phyloP scores from a whole-genome alignment of 495 filamentous ascomycete genomes.

The Cercophora sp. region DNA sequence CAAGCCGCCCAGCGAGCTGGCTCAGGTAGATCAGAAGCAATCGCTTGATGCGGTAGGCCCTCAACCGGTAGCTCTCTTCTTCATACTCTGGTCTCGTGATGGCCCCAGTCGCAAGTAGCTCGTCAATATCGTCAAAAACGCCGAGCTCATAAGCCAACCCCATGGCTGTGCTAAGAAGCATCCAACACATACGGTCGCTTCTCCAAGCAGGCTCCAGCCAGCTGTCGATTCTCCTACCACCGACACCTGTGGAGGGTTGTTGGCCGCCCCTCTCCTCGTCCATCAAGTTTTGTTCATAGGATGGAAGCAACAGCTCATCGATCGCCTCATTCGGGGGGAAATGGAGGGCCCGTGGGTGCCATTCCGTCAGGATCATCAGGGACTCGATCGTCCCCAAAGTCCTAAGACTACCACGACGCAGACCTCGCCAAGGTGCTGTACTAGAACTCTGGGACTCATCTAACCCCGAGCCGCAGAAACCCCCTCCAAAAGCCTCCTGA shows the following conservation, averaged over 20 bases:
- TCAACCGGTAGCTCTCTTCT: constrained; percentile 68
- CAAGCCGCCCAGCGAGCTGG: constrained; percentile 85
- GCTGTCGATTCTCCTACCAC: constrained; percentile 75
- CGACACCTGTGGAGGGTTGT: constrained; percentile 46
- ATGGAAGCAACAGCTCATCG: constrained; percentile 55
- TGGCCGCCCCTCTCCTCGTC: constrained; percentile 47
- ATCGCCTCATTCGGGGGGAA: constrained; percentile 83
- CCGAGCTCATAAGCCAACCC: constrained; percentile 89
- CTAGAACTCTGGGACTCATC: constrained; percentile 61
- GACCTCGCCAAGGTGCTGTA: constrained; percentile 54
- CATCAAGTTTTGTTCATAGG: constrained; percentile 43
- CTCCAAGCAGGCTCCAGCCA: constrained; percentile 97
- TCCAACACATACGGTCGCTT: constrained; percentile 98
- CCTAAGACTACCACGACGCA: constrained; percentile 72
- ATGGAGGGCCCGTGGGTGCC: constrained; percentile 92
- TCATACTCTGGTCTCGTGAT: constrained; percentile 57
- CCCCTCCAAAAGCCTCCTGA: constrained; percentile 88
- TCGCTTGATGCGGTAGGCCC: constrained; percentile 77
- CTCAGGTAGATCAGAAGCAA: constrained; percentile 85
- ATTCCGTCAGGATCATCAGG: constrained; percentile 88
- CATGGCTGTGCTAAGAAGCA: constrained; percentile 87
- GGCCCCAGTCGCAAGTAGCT: constrained; percentile 47
- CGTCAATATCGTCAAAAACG: constrained; percentile 83
- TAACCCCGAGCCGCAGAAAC: constrained; percentile 70
- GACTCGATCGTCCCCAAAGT: constrained; percentile 93